Evolutionary conservation across 2,329 filamentous ascomycete species (phyloP).

Genomic region (Exophiala viscosa): DNA sequence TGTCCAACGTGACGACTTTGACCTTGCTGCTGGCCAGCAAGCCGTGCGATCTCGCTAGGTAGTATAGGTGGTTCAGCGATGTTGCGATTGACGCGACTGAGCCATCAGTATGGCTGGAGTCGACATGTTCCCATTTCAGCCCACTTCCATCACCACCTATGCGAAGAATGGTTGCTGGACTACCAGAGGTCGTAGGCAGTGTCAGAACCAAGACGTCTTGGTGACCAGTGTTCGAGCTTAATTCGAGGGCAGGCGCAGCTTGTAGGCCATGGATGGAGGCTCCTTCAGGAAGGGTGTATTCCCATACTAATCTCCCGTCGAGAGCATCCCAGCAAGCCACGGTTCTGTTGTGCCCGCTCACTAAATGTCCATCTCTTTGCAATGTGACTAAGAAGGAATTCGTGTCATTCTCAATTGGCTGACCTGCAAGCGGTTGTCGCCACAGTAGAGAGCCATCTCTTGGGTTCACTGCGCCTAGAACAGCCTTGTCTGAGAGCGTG

Average conservation of each 20-base stretch:
- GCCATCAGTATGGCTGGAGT: conserved; percentile 61
- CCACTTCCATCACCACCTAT: conserved; percentile 69
- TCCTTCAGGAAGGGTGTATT: conserved; percentile 54
- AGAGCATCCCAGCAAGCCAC: conserved; percentile 80
- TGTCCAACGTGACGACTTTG: conserved; percentile 70
- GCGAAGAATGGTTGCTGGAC: conserved; percentile 53
- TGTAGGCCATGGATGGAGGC: conserved; percentile 32
- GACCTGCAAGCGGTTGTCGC: conserved; percentile 69
- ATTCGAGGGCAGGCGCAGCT: conserved; percentile 30
- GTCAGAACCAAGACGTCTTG: conserved; percentile 67
- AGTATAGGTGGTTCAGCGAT: conserved; percentile 67
- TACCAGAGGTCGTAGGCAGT: conserved; percentile 53
- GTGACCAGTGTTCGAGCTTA: conserved; percentile 55
- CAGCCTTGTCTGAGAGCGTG: conserved; percentile 76
- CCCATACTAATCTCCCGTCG: conserved; percentile 76
- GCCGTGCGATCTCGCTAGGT: conserved; percentile 68
- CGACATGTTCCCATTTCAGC: conserved; percentile 73
- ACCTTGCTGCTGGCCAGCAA: conserved; percentile 68
- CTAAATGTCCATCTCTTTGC: conserved; percentile 73
- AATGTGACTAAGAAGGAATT: conserved; percentile 33
- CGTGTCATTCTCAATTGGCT: conserved; percentile 37
- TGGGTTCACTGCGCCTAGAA: conserved; percentile 86
- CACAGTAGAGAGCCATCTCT: conserved; percentile 79
- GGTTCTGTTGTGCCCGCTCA: conserved; percentile 66
- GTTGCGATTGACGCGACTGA: conserved; percentile 70